Conservation (phyloP, 768 basidiomycete species). For the Gymnopilus junonius region DNA sequence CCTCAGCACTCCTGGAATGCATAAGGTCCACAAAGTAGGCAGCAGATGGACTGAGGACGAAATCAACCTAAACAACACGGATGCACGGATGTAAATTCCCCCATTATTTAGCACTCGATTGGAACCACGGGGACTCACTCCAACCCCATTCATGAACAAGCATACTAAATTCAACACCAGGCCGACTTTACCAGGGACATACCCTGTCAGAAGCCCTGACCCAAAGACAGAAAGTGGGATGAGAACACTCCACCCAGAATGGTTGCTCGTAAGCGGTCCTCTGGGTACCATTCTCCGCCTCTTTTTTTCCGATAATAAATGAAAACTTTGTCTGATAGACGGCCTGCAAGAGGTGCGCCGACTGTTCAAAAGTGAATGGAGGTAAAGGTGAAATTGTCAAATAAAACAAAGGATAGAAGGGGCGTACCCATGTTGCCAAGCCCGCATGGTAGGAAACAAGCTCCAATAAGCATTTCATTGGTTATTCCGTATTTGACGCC, state of each 20-base stretch:
- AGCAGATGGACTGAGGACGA: constrained; percentile 56
- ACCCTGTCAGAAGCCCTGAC: constrained; percentile 53
- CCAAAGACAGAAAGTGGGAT: constrained; percentile 56
- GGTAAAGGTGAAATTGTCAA: not conserved
- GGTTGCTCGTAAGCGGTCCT: constrained; percentile 65
- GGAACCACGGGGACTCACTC: constrained; percentile 44
- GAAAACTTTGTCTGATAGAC: constrained; percentile 59
- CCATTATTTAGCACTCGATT: too few species aligned
- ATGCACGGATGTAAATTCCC: not conserved
- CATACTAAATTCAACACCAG: constrained; percentile 55
- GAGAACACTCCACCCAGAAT: constrained; percentile 50
- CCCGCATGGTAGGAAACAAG: constrained; percentile 64
- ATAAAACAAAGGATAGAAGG: not conserved
- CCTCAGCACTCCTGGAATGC: constrained; percentile 64
- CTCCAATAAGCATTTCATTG: constrained; percentile 61
- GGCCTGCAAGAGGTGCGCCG: constrained; percentile 63
- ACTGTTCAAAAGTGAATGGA: constrained; percentile 36
- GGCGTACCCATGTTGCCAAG: constrained; percentile 61
- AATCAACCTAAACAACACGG: constrained; percentile 47
- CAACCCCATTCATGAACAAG: constrained; percentile 67
- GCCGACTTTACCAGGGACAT: constrained; percentile 52
- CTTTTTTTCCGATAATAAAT: constrained; percentile 49
- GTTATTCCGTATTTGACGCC: constrained; percentile 58
- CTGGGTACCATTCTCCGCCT: constrained; percentile 64
- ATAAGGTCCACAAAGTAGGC: constrained; percentile 66